Base-by-base conservation (phyloP, 1,284 basidiomycete species). In the Bjerkandera adusta region DNA sequence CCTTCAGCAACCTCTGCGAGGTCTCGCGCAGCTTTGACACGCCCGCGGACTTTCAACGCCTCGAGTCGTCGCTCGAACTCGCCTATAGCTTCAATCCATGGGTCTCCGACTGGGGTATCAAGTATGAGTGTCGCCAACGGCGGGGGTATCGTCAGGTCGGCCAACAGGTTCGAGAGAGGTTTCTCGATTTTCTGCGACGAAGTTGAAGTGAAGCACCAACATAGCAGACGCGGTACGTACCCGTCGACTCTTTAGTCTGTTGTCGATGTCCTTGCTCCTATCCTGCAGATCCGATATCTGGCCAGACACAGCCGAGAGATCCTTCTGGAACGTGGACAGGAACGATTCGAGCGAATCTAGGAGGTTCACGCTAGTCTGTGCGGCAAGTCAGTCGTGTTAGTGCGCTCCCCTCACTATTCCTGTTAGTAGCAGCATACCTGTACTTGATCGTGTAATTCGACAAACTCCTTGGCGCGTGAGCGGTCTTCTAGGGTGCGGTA, bases 211-310 rank as follows among this genome's bases (percentile, higher is more conserved):
- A 44, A 15, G 43, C 3, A n/a, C n/a, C n/a, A 36, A 13, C 18
- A 25, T 15, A 40, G 2, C 15, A 18, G 3, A 6, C 24, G 5
- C 16, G 3, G 3, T 24, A 49, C 81, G 49, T 57, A 95, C 92
- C 66, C 85, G 78, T 47, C 94, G 77, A 38, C 85, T 89, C 64
- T 86, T 89, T 43, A 98, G 74, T 49, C 88, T 79, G 50, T 79
- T 81, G 54, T 97, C 95, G 39, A 99, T 96, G 38, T 88, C 85
- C 54, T 90, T 88, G 60, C 91, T 95, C 30, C 92, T 80, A 51
- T 82, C 78, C 63, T 99, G 96, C 20, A 99, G 76, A 54, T 96
- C 89, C 0, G 91, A 87, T 62, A 99, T 97, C 62, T 99, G 95
- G 0, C 92, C 89, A 2, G 96, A 97, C 4, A 98, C 94, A 2